Base-by-base conservation (phyloP, 2,329 filamentous ascomycete genomes). In the Meredithiella fracta region DNA sequence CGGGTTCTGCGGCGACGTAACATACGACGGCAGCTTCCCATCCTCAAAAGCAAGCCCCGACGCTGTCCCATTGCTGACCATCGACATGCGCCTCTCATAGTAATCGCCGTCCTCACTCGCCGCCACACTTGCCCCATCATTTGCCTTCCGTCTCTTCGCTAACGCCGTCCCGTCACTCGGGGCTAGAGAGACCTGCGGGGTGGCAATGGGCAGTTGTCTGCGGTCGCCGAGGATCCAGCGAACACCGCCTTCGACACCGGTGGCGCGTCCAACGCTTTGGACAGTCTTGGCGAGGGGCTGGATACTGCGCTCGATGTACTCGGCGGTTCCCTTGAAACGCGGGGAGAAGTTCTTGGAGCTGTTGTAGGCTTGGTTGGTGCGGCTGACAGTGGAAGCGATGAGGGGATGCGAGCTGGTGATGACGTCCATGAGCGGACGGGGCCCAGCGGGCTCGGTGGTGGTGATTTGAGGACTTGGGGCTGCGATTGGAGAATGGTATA, bases 261-360 rank as follows among this genome's bases (percentile, higher is more conserved):
- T 95, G 31, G 83, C 82, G 29, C 87, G 80, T 29, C 88, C 85
- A 4, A 95, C 86, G 0, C 81, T 85, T 14, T 86, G 86, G 29
- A 95, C 86, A 0, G 87, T 92, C 64, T 86, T 92, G 54, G 86
- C 86, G 54, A 96, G 80, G 1, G 88, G 89, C 1, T 85, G 86
- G 53, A 95, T 80, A 62, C 87, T 91, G 50, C 86, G 83, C 67
- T 97, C 91, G 20, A 96, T 82, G 63, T 94, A 88, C 66, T 95
- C 88, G 51, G 87, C 91, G 59, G 89, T 80, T n/a, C 86, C 85
- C 67, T 86, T 89, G 65, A 96, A 87, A 1, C 85, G 79, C 0
- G 91, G 89, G 1, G 88, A 94, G 64, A 91, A 94, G 62, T 90
- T 87, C 68, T 97, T 96, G 9, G 86, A 89, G 2, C 78, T 83